Base-by-base conservation (phyloP, 2,329 filamentous ascomycete species). In the Colletotrichum scovillei region DNA sequence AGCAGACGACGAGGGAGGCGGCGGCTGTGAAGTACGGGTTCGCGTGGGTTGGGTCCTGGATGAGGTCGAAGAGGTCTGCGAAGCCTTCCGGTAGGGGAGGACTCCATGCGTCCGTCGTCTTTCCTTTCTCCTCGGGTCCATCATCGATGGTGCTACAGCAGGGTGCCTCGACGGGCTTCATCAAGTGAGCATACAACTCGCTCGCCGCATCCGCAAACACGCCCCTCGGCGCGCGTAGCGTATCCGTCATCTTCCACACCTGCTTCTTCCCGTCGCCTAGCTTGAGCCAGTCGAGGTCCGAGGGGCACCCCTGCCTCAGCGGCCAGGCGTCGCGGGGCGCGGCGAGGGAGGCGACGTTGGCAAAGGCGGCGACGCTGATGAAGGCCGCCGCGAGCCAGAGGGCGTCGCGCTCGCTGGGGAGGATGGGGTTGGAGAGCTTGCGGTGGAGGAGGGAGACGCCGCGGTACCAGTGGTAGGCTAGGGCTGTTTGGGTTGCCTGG, bases 201-300 rank as follows among this genome's bases (percentile, higher is more conserved):
- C 57, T 32, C 9, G 76, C 49, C 12, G 85, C 76, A 0, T 74
- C 52, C 58, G 81, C 75, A 75, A 90, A 90, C 2, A 87, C 74
- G 65, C 87, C 88, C 22, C 87, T 86, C 0, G 81, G 76, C 11
- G 42, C 42, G 42, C 87, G 81, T 4, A 83, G 72, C 0, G 89
- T 87, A 63, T 91, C 82, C 1, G 86, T 82, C 0, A 91, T 78
- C 1, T 83, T 77, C 85, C 86, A 91, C 1, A 92, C 82, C 4
- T 84, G 83, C 66, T 83, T 85, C 79, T 92, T 92, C 0, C 88
- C 88, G 14, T 88, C 84, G 70, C 83, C 86, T 78, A 92, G 85
- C 63, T 83, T 87, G 2, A 92, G 78, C 91, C 90, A 93, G 76
- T 88, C 84, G 1, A 92, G 81, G 74, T 91, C 88, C 0, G 80